A percentile compares a stretch with the other conserved stretches of the same genome.
Evolutionary conservation across 148 eudicot genomes (phyloP).

Genomic region (Rhododendron vialii): DNA sequence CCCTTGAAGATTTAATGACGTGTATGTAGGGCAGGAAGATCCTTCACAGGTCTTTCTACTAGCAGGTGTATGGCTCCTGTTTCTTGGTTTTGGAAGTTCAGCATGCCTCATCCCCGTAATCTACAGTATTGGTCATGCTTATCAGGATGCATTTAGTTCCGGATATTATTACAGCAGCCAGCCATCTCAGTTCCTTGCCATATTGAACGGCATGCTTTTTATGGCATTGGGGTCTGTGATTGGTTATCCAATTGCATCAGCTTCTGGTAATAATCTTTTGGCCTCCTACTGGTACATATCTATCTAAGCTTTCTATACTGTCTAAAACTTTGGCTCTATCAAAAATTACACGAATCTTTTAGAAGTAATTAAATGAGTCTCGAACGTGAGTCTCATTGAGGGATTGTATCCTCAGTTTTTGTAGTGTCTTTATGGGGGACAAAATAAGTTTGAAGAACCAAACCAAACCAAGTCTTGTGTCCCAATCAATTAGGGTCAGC

Average conservation of each 20-base stretch:
- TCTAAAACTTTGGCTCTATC: not conserved
- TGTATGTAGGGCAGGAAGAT: constrained; percentile 99
- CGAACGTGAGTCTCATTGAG: not conserved
- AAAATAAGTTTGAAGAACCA: not conserved
- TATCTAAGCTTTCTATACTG: not conserved
- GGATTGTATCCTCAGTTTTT: not conserved
- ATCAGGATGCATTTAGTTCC: constrained; percentile 52
- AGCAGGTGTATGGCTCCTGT: constrained; percentile 89
- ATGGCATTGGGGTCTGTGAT: constrained; percentile 63
- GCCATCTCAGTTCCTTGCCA: constrained; percentile 39
- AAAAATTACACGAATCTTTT: not conserved
- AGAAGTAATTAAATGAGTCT: not conserved
- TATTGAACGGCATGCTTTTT: constrained; percentile 53
- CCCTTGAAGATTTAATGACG: constrained; percentile 56
- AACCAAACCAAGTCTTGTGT: not conserved
- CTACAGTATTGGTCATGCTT: constrained; percentile 61
- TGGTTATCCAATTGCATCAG: constrained; percentile 86
- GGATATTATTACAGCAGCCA: constrained; percentile 39
- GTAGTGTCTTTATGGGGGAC: not conserved
- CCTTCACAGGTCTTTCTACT: constrained; percentile 86
- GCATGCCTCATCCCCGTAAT: constrained; percentile 65
- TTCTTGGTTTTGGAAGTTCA: constrained; percentile 72
- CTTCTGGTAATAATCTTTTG: constrained; percentile 64
- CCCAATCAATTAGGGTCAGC: not conserved
- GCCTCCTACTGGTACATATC: not conserved